Base-by-base conservation (phyloP, 371 early-diverging fungal genomes). In the Mortierella polycephala region DNA sequence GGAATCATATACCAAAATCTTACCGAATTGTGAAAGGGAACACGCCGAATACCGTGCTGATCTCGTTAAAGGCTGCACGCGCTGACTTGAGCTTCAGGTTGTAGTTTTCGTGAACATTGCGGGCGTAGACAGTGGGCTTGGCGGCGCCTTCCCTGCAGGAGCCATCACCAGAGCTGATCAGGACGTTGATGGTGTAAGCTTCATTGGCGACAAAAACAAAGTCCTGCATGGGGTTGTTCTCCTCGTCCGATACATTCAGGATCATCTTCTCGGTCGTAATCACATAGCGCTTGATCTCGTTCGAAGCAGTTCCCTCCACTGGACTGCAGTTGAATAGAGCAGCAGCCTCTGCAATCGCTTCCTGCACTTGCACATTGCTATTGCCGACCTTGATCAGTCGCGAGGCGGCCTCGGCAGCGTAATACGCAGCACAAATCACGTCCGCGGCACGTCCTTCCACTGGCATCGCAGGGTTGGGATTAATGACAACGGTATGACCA, bases 11-110 rank as follows among this genome's bases (percentile, higher is more conserved):
- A 14, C 12, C 10, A 30, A 12, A 23, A 14, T n/a, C 80, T 64
- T 83, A 87, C 87, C 89, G 89, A 47, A 87, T 82, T 42, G 93
- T 80, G 83, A 98, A 98, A 39, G 96, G 95, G 84, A 96, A 93
- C 14, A 90, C 91, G 20, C 94, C 93, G 70, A 90, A 91, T 57
- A 88, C 75, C 18, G 87, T 87, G 61, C 86, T 87, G 75, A 95
- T 87, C 81, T 93, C 91, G 70, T 84, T 85, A 81, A 91, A 91
- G 11, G 94, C 88, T 20, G 84, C 81, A 64, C 95, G 91, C 11
- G 95, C 91, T 52, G 96, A 76, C 82, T 95, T 88, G 86, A 96
- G 89, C 88, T 96, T 96, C 74, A 96, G 88, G 74, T 90, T 86
- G 83, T 95, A 95, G 57, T 86, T 89, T 47, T 84, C 82, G 81